phyloP scores from a whole-genome alignment of 2,329 filamentous ascomycete species.

The Elsinoe perseae region DNA sequence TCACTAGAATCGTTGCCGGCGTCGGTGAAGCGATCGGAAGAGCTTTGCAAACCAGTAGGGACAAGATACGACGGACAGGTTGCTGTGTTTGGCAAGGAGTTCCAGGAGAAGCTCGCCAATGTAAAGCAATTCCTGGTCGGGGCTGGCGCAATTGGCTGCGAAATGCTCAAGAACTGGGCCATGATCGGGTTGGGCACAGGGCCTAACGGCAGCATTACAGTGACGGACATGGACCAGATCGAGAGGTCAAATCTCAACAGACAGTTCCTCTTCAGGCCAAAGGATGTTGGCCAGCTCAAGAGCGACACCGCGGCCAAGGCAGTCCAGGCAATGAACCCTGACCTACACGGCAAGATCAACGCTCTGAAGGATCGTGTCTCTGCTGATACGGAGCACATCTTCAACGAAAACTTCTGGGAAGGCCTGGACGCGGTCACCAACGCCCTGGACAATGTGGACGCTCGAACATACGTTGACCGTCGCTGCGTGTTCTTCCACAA shows the following conservation, averaged over 20 bases:
- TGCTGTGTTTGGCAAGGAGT: slow-evolving; percentile 87
- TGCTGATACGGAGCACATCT: slow-evolving; percentile 83
- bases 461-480: slow-evolving; percentile 89
- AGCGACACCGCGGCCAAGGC: slow-evolving; percentile 85
- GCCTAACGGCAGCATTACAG: slow-evolving; percentile 76
- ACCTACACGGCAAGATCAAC: slow-evolving; percentile 76
- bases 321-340: slow-evolving; percentile 93
- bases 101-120: slow-evolving; percentile 87
- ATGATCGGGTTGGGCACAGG: slow-evolving; percentile 94
- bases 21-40: slow-evolving; percentile 66
- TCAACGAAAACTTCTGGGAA: slow-evolving; percentile 90
- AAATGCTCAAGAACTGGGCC: slow-evolving; percentile 99
- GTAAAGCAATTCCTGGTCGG: slow-evolving; percentile 90
- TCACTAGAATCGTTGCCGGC: slow-evolving; percentile 90
- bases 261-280: slow-evolving; percentile 89
- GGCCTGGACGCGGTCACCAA: slow-evolving; percentile 87
- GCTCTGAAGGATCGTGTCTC: slow-evolving; percentile 85
- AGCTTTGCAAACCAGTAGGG: slow-evolving; percentile 76
- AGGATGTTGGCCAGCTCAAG: slow-evolving; percentile 93
- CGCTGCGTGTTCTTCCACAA: slow-evolving; percentile 98
- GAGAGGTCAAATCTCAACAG: slow-evolving; percentile 98
- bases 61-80: slow-evolving; percentile 95
- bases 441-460: slow-evolving; percentile 94
- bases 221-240: slow-evolving; percentile 98
- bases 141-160: slow-evolving; percentile 93